Evolutionary conservation across 805 yeast genomes (phyloP), one percentile per base, ranked within the genome.

Genomic region (Myxozyma sirexii): DNA sequence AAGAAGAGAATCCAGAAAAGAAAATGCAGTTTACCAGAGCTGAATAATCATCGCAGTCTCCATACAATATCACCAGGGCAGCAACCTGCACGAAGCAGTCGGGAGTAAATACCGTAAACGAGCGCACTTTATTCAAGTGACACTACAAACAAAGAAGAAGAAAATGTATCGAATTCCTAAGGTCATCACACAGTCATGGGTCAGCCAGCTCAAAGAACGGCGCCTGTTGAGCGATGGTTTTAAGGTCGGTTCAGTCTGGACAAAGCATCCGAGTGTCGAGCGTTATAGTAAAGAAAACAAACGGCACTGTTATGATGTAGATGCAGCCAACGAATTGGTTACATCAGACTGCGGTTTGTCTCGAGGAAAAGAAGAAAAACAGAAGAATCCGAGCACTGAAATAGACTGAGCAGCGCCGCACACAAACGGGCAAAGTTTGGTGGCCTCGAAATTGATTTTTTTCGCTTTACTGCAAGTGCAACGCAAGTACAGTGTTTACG

Each of bases 101-200:
- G 33, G 39, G 26, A 12, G 35, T 26, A 33, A 31, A 38, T 42
- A 51, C 55, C 26, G 13, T 27, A 31, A 37, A 39, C n/a, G 21
- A n/a, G 26, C 23, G 26, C 26, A 35, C 39, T 5, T 17, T 19
- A 26, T 2, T 35, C 17, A n/a, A n/a, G 8, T 17, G 26, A 17
- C 19, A 21, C 19, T 31, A 33, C 44, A 38, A 10, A 45, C 4
- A n/a, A 24, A 58, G 15, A n/a, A 13, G 23, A 42, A 47, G 35
- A 17, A 17, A 46, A 62, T 62, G 66, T 62, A 56, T 56, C 66
- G 64, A 49, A 39, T 46, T 24, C 62, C 66, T 54, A 47, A 62
- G 66, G 66, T 62, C 66, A 62, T 62, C 66, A 60, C 66, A 50
- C 61, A 43, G 59, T 62, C 60, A 62, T 62, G 66, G 66, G 66